Evolutionary conservation across 805 yeast genomes (phyloP).

Genomic region (Hanseniaspora lachancei): DNA sequence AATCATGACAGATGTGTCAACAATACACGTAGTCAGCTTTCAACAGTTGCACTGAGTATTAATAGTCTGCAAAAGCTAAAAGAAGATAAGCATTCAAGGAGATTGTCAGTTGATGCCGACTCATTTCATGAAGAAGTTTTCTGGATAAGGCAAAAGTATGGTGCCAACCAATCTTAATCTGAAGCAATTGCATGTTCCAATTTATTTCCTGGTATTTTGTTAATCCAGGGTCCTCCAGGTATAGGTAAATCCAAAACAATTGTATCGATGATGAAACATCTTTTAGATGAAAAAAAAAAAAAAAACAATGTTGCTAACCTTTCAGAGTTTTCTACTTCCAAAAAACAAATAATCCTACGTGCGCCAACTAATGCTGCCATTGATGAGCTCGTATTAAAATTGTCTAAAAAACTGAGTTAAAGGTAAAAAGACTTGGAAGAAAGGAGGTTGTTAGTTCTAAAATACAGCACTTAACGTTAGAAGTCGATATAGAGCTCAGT

Average conservation of each 20-base stretch:
- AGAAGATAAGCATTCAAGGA: slow-evolving; percentile 62
- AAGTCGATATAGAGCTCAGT: slow-evolving; percentile 54
- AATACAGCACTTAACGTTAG: slow-evolving; percentile 72
- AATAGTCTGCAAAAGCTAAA: slow-evolving; percentile 34
- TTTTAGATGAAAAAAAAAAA: slow-evolving; percentile 28
- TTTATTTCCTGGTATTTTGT: slow-evolving; percentile 57
- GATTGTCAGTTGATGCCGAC: slow-evolving; percentile 64
- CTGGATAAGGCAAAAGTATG: slow-evolving; percentile 37
- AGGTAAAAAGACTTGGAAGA: slow-evolving; percentile 75
- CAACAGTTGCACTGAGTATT: slow-evolving; percentile 27
- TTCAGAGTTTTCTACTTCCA: slow-evolving; percentile 21
- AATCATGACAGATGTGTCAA: slow-evolving; percentile 19
- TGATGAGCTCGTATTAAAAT: slow-evolving; percentile 78
- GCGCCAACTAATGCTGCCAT: slow-evolving; percentile 99
- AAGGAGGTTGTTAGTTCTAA: slow-evolving; percentile 75
- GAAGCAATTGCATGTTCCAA: slow-evolving; percentile 68
- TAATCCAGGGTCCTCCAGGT: slow-evolving; percentile 98
- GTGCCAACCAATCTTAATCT: slow-evolving; percentile 82
- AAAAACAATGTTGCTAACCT: slow-evolving; percentile 27
- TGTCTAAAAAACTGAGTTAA: slow-evolving; percentile 55
- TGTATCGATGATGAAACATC: slow-evolving; percentile 75
- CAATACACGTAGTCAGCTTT: slow-evolving; percentile 25
- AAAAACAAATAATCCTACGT: slow-evolving; percentile 65
- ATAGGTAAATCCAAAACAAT: slow-evolving; percentile 98
- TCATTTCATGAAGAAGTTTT: slow-evolving; percentile 60